Evolutionary conservation across 169 alveolate genomes (phyloP).

Genomic region (Eimeria maxima): DNA sequence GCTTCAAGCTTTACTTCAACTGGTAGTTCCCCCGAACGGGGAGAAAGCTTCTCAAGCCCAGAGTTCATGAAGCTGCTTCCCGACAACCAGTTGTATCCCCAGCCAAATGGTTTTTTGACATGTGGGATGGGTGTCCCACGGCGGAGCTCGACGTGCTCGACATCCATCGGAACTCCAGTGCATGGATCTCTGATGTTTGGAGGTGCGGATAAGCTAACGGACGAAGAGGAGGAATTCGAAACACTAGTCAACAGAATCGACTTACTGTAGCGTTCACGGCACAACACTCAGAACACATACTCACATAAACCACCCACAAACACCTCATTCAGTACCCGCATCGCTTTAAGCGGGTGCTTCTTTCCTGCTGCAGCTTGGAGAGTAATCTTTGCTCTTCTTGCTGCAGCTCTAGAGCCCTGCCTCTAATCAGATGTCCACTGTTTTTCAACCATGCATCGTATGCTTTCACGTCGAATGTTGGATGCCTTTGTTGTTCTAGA

Average conservation of each 20-base stretch:
- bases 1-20: constrained; percentile 17
- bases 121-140: constrained; percentile 47
- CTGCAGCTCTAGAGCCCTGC: constrained; percentile 79
- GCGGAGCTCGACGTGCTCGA: constrained; percentile 54
- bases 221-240: neutral
- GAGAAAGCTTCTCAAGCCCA: constrained; percentile 14
- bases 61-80: constrained; percentile 7
- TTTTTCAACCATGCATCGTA: constrained; percentile 78
- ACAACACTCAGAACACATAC: too few relatives aligned
- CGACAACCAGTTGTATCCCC: neutral
- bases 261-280: constrained; percentile 35
- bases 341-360: constrained; percentile 12
- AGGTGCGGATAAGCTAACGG: constrained; percentile 5
- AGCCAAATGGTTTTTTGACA: neutral
- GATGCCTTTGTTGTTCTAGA: constrained; percentile 65
- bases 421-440: constrained; percentile 79
- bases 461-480: constrained; percentile 74
- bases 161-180: constrained; percentile 35
- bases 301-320: neutral
- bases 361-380: constrained; percentile 27
- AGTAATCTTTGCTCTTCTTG: constrained; percentile 81
- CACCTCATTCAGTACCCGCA: constrained; percentile 1
- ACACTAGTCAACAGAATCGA: constrained; percentile 40
- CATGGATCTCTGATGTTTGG: neutral
- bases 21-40: constrained; percentile 33